Evolutionary conservation across 2,329 filamentous ascomycete genomes (phyloP), one percentile per base, ranked within the genome.

Genomic region (Helotiales sp.): DNA sequence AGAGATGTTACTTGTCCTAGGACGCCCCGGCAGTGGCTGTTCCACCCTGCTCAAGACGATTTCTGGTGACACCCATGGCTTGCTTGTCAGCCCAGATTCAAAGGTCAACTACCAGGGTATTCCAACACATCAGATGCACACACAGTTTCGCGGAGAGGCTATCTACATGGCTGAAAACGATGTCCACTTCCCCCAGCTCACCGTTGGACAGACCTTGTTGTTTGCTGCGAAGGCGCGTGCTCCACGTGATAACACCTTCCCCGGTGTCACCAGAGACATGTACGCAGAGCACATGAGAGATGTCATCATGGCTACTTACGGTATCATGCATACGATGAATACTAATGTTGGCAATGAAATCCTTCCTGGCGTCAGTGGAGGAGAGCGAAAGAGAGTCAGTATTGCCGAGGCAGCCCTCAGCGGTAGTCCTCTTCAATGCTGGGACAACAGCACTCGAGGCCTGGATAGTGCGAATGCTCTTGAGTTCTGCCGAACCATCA

Each of bases 311-410:
- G 90, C 90, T 24, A 79, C 90, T 0, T 93, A 92, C 72, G 90
- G 90, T 71, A 85, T 93, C 32, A 86, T 86, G 34, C 89, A 93
- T 74, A 90, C 89, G 0, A 83, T 89, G 73, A 84, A 89, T 68
- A 93, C 91, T 8, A 89, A 89, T 72, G 89, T 93, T 7, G 91
- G 91, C 13, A 88, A 92, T 68, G 89, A 91, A 71, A 86, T 90
- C 49, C 83, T 93, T 5, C 64, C 64, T 49, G 91, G 91, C 49
- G 85, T 91, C 0, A 89, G 86, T 2, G 89, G 89, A 22, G 89
- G 90, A 28, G 89, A 92, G 75, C 82, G 88, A 66, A 93, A 95
- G 80, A 87, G 93, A 75, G 92, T 95, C 4, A 91, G 88, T 28
- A 93, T 95, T 68, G 91, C 90, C 0, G 92, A 95, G 77, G 92